Evolutionary conservation across 148 eudicot species (phyloP).

Genomic region (Nepenthes gracilis): DNA sequence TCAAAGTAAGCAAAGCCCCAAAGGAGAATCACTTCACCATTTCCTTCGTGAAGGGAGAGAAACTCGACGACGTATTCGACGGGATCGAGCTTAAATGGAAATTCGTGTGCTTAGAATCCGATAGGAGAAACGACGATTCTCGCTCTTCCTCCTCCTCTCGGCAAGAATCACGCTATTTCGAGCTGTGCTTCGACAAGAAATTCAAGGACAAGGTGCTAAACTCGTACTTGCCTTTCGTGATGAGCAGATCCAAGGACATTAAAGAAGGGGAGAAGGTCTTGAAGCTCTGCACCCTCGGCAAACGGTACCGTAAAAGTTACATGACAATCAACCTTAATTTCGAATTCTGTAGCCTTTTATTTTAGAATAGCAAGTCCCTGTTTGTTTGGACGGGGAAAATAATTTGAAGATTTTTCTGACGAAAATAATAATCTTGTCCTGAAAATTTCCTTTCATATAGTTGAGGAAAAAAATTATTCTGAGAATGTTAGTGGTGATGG

Average conservation of each 20-base stretch:
- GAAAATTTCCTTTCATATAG: too few species aligned
- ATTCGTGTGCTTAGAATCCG: constrained; percentile 24
- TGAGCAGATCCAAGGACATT: constrained; percentile 16
- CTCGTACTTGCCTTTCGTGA: constrained; percentile 23
- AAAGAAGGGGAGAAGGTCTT: constrained; percentile 15
- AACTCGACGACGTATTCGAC: constrained; percentile 18
- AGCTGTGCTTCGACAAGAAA: constrained; percentile 31
- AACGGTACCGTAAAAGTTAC: background rate
- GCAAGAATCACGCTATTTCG: constrained; percentile 19
- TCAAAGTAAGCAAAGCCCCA: constrained; percentile 32
- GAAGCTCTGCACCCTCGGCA: constrained; percentile 25
- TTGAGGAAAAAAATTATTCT: too few species aligned
- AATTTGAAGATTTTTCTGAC: too few species aligned
- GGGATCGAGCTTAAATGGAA: constrained; percentile 28
- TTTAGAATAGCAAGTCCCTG: too few species aligned
- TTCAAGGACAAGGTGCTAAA: constrained; percentile 16
- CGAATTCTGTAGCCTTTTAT: too few species aligned
- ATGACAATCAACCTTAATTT: too few species aligned
- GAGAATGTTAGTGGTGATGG: too few species aligned
- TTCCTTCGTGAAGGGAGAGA: constrained; percentile 27
- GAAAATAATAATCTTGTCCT: too few species aligned
- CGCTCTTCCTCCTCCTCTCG: background rate
- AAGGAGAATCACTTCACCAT: constrained; percentile 33
- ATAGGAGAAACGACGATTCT: constrained; percentile 7
- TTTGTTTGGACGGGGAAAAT: too few species aligned